Evolutionary conservation across 2,329 filamentous ascomycete species (phyloP).

Genomic region (Penicillium polonicum): DNA sequence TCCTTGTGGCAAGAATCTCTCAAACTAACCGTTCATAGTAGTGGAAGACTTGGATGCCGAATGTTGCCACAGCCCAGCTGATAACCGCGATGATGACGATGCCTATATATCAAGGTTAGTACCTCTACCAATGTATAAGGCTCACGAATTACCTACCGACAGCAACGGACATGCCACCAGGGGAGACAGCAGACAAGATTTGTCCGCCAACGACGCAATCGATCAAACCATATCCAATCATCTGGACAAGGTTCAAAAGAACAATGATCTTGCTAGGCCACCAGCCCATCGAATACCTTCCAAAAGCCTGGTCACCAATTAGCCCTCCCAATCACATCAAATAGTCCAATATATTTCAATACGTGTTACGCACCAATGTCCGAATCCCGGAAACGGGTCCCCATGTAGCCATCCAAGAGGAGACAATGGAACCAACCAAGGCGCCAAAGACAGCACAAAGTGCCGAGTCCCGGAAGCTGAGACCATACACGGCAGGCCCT

Average conservation of each 20-base stretch:
- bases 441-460: slow-evolving; percentile 59
- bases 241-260: slow-evolving; percentile 61
- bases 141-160: slow-evolving; percentile 50
- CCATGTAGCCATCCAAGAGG: slow-evolving; percentile 62
- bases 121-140: background rate
- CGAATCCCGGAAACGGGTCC: slow-evolving; percentile 61
- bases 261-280: slow-evolving; percentile 65
- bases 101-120: slow-evolving; percentile 25
- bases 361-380: slow-evolving; percentile 51
- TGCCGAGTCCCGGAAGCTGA: slow-evolving; percentile 58
- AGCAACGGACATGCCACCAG: slow-evolving; percentile 58
- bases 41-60: slow-evolving; percentile 68
- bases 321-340: background rate
- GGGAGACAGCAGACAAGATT: slow-evolving; percentile 64
- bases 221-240: slow-evolving; percentile 63
- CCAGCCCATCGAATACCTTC: slow-evolving; percentile 64
- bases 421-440: slow-evolving; percentile 54
- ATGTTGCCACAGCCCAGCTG: slow-evolving; percentile 63
- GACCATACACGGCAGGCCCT: slow-evolving; percentile 57
- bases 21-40: slow-evolving; percentile 59
- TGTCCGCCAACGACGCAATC: slow-evolving; percentile 67
- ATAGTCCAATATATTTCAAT: background rate
- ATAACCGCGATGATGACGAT: slow-evolving; percentile 65
- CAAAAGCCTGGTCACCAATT: slow-evolving; percentile 47
- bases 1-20: background rate